Percentiles rank a stretch among this genome's conserved stretches.
phyloP scores from a whole-genome alignment of 2,329 filamentous ascomycete species.

The Hysterium pulicare region DNA sequence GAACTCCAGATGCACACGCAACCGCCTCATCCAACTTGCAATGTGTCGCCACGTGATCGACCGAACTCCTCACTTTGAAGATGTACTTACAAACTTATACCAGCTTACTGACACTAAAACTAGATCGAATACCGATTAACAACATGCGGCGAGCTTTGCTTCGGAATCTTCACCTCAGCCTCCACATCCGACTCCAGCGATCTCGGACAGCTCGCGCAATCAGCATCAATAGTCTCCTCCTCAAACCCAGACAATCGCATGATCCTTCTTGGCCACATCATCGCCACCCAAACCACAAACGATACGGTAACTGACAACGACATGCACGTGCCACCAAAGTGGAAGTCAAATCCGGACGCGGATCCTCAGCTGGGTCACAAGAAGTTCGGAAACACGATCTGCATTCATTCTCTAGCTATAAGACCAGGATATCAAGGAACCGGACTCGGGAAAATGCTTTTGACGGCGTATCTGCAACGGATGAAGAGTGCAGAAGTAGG shows the following conservation, averaged over 20 bases:
- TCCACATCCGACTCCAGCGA: conserved; percentile 22
- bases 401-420: conserved; percentile 78
- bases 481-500: conserved; percentile 68
- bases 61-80: no score
- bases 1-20: no score
- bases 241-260: conserved; percentile 56
- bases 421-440: conserved; percentile 70
- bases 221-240: conserved; percentile 56
- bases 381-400: conserved; percentile 69
- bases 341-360: conserved; percentile 48
- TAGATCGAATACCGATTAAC: conserved; percentile 75
- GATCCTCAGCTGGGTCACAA: conserved; percentile 60
- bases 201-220: conserved; percentile 52
- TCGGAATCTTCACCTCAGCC: conserved; percentile 74
- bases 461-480: conserved; percentile 74
- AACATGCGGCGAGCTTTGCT: conserved; percentile 69
- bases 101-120: conserved; percentile 7
- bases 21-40: no score
- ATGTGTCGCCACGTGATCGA: no score
- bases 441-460: conserved; percentile 68
- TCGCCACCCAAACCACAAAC: conserved; percentile 68
- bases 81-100: no score
- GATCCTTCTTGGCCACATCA: conserved; percentile 72
- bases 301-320: conserved; percentile 66
- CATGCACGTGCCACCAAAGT: conserved; percentile 71